Base-by-base conservation (phyloP, 2,329 filamentous ascomycete genomes). In the Aspergillus sp. region DNA sequence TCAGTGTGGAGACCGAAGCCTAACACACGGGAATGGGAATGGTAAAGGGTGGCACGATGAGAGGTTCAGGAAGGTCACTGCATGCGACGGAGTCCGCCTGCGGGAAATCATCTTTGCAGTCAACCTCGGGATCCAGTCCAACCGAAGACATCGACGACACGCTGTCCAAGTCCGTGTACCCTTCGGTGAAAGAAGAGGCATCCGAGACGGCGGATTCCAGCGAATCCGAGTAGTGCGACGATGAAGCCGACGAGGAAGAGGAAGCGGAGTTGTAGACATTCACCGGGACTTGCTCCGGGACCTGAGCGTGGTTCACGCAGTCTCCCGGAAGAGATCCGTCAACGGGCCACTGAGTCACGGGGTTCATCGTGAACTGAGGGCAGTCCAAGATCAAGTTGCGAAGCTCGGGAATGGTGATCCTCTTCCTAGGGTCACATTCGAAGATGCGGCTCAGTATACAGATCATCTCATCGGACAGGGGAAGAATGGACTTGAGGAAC, bases 401-500 rank as follows among this genome's bases (percentile, higher is more conserved):
- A 57, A 99, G 84, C 77, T 96, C 90, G 57, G 86, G 79, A 64
- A 99, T 84, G 58, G 88, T 89, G 71, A 96, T 93, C 75, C 95
- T 85, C 74, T 91, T 87, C 69, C 87, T 84, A 58, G 95, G 93
- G 77, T 95, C 88, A 75, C 87, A 86, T 72, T 94, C 89, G 76
- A 99, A 99, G 69, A 98, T 90, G 71, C 90, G 87, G 66, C 87
- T 88, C 69, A 99, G 80, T 65, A 99, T 96, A 73, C 86, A 83
- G 80, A 97, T 93, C 74, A 98, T 84, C 73, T 97, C 93, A 73
- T 91, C 84, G 57, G 95, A 93, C 71, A 99, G 80, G 22, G 95
- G 94, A 58, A 99, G 84, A 69, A 99, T 99, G 63, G 92, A 90
- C 81, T 92, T 90, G 66, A 99, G 81, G 76, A 98, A 99, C 72